These are phyloP conservation scores for Ganoderma lingzhi DNA, from an alignment of 1,284 basidiomycete species.

Conservation along the genomic window DNA sequence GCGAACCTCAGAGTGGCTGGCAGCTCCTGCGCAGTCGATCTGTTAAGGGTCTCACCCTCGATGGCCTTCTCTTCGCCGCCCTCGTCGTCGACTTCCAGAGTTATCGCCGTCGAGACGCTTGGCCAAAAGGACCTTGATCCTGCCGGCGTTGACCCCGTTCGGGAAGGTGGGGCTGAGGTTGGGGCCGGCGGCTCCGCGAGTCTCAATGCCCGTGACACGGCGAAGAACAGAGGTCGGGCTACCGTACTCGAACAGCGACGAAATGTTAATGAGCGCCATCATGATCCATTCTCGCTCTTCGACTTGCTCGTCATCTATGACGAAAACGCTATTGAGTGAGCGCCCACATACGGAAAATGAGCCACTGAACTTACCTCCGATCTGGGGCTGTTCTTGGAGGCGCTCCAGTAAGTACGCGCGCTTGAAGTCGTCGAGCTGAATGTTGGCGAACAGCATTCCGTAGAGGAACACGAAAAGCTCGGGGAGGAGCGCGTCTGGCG, in stretches of 20 bases:
- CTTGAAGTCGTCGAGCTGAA: conserved; percentile 91
- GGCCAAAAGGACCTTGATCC: conserved; percentile 45
- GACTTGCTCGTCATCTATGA: conserved; percentile 44
- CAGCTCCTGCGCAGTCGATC: too few species aligned
- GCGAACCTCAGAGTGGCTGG: too few species aligned
- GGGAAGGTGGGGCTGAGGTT: conserved; percentile 33
- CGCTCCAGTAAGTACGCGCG: conserved; percentile 83
- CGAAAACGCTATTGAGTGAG: not conserved
- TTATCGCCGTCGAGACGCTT: conserved; percentile 52
- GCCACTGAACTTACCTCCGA: conserved; percentile 57
- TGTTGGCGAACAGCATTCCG: conserved; percentile 95
- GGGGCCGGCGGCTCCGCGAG: conserved; percentile 36
- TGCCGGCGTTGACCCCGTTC: conserved; percentile 35
- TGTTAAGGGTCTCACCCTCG: conserved; percentile 16
- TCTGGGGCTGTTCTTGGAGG: conserved; percentile 86
- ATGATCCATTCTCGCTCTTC: conserved; percentile 95
- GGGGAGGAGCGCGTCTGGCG: conserved; percentile 78
- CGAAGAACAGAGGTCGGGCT: conserved; percentile 76
- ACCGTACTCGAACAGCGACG: conserved; percentile 89
- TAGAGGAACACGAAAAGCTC: conserved; percentile 94
- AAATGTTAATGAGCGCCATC: conserved; percentile 90
- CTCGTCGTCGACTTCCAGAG: conserved; percentile 77
- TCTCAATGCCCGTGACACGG: conserved; percentile 55
- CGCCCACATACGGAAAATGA: conserved; percentile 12
- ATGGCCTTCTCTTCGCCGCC: conserved; percentile 57